phyloP scores from a whole-genome alignment of 306 rosid species.

The Arachis stenosperma region DNA sequence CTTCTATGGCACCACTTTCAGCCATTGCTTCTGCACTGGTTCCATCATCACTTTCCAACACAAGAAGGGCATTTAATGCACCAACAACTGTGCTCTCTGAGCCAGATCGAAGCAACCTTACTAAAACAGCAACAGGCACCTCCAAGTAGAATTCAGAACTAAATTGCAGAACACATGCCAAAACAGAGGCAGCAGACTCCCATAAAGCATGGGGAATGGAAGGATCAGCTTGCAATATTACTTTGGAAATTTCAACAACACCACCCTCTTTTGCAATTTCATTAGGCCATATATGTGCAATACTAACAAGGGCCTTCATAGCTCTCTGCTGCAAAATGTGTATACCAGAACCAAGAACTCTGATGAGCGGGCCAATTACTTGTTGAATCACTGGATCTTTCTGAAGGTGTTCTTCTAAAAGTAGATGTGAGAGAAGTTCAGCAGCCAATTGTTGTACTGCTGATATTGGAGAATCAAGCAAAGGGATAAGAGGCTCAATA shows the following conservation, averaged over 20 bases:
- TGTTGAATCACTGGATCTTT: constrained; percentile 88
- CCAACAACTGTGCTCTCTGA: constrained; percentile 81
- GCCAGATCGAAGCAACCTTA: constrained; percentile 94
- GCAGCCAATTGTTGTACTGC: constrained; percentile 96
- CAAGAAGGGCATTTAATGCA: constrained; percentile 95
- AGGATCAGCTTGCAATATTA: constrained; percentile 90
- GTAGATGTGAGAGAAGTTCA: constrained; percentile 94
- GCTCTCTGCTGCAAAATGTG: constrained; percentile 98
- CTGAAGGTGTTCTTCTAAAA: constrained; percentile 91
- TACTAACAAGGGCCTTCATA: constrained; percentile 91
- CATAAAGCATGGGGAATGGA: constrained; percentile 95
- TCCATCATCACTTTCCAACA: constrained; percentile 92
- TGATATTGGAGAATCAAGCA: constrained; percentile 87
- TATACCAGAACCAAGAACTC: constrained; percentile 90
- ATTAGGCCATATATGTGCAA: constrained; percentile 93
- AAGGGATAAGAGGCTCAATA: constrained; percentile 88
- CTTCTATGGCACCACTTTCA: constrained; percentile 97
- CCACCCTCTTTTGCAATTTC: constrained; percentile 98
- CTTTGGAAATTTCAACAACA: constrained; percentile 84
- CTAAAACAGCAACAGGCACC: constrained; percentile 96
- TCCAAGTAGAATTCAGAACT: constrained; percentile 96
- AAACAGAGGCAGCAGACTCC: constrained; percentile 97
- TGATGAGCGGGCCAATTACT: constrained; percentile 88
- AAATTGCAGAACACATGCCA: constrained; percentile 88
- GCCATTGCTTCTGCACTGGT: constrained; percentile 99